Percentiles rank a stretch among this genome's conserved stretches.
Conservation (phyloP, 305 asterid species). For the Caryopteris hybrid region DNA sequence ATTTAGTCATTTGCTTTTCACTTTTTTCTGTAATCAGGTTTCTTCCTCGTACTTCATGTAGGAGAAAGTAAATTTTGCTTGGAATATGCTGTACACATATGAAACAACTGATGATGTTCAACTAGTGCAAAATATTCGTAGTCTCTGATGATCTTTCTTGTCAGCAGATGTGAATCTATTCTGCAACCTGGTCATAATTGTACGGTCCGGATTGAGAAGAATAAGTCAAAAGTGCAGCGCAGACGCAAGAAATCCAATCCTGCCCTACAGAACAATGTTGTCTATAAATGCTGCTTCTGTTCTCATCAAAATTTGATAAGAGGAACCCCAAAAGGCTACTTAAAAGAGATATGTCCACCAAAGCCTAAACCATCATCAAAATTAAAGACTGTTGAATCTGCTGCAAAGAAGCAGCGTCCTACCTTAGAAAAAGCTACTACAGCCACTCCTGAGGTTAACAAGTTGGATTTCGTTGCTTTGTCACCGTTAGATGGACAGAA, state of each 20-base stretch:
- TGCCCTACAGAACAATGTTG: slow-evolving; percentile 41
- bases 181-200: slow-evolving; percentile 67
- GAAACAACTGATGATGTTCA: background rate
- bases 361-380: slow-evolving; percentile 30
- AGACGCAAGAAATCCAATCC: slow-evolving; percentile 29
- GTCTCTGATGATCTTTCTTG: slow-evolving; percentile 12
- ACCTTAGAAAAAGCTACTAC: background rate
- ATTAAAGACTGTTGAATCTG: slow-evolving; percentile 14
- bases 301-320: slow-evolving; percentile 56
- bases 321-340: slow-evolving; percentile 59
- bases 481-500: slow-evolving; percentile 17
- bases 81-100: background rate
- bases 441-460: background rate
- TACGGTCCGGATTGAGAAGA: slow-evolving; percentile 52
- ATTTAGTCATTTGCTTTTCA: background rate
- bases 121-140: background rate
- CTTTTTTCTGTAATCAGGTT: background rate
- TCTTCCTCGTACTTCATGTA: background rate
- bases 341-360: slow-evolving; percentile 38
- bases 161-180: slow-evolving; percentile 51
- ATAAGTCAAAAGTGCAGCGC: slow-evolving; percentile 26
- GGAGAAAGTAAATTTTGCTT: background rate
- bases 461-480: slow-evolving; percentile 17
- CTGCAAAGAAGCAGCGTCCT: slow-evolving; percentile 7
- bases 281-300: slow-evolving; percentile 64